Evolutionary conservation across 805 yeast genomes (phyloP).

Genomic region (Lipomyces anomalus): DNA sequence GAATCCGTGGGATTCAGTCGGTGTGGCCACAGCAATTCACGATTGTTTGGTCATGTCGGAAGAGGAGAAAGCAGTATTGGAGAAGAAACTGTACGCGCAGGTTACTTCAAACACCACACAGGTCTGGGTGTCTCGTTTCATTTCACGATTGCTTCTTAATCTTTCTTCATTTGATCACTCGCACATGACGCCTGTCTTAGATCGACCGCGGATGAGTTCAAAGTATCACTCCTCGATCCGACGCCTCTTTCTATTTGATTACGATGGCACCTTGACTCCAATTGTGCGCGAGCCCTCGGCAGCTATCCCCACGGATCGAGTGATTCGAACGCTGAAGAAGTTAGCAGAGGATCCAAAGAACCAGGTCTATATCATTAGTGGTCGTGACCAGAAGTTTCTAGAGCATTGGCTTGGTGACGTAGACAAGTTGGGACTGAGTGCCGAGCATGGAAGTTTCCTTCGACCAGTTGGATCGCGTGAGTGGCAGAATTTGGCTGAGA

Average conservation of each 20-base stretch:
- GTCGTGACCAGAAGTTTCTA: slow-evolving; percentile 86
- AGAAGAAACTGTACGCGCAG: slow-evolving; percentile 51
- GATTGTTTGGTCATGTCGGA: slow-evolving; percentile 54
- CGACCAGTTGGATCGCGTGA: slow-evolving; percentile 50
- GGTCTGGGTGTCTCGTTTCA: slow-evolving; percentile 53
- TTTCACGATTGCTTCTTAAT: slow-evolving; percentile 29
- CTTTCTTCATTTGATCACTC: slow-evolving; percentile 38
- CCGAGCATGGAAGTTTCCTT: slow-evolving; percentile 97
- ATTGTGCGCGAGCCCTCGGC: slow-evolving; percentile 97
- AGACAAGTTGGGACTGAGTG: slow-evolving; percentile 70
- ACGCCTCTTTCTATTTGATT: slow-evolving; percentile 84
- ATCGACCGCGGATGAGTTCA: slow-evolving; percentile 57
- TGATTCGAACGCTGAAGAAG: slow-evolving; percentile 52
- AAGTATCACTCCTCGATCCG: slow-evolving; percentile 57
- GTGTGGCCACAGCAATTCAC: slow-evolving; percentile 79
- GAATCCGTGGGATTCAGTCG: slow-evolving; percentile 96
- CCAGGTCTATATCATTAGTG: slow-evolving; percentile 91
- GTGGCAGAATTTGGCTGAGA: slow-evolving; percentile 83
- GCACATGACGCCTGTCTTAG: slow-evolving; percentile 74
- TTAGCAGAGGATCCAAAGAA: slow-evolving; percentile 72
- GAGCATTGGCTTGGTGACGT: slow-evolving; percentile 81
- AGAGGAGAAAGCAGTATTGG: slow-evolving; percentile 43
- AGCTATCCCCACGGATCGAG: slow-evolving; percentile 81
- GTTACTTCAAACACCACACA: slow-evolving; percentile 72
- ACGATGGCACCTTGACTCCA: slow-evolving; percentile 96